Percentiles rank a stretch among this genome's conserved stretches.
These are phyloP conservation scores for Choanephora cucurbitarum DNA, from an alignment of 371 early-diverging fungal genomes.

Conservation along the genomic window DNA sequence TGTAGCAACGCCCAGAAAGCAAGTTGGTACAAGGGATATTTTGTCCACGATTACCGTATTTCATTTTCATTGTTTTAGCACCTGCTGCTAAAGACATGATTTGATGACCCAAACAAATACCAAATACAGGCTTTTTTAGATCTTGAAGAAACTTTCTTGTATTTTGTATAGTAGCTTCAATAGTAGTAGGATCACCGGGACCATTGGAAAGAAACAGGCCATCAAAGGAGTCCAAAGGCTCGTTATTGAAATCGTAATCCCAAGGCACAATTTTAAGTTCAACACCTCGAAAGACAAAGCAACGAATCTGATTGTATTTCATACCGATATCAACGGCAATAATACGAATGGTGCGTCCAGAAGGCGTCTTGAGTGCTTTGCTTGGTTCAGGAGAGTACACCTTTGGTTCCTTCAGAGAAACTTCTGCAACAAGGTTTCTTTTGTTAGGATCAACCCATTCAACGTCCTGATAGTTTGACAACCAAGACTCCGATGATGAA, in stretches of 20 bases:
- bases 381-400: slow-evolving; percentile 72
- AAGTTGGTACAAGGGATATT: slow-evolving; percentile 97
- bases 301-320: slow-evolving; percentile 97
- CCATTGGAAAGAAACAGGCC: slow-evolving; percentile 97
- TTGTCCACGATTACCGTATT: slow-evolving; percentile 98
- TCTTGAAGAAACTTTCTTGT: slow-evolving; percentile 65
- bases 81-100: slow-evolving; percentile 92
- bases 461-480: slow-evolving; percentile 73
- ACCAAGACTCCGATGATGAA: slow-evolving; percentile 53
- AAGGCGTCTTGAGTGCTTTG: slow-evolving; percentile 62
- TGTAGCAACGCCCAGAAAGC: slow-evolving; percentile 94
- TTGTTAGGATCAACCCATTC: slow-evolving; percentile 92
- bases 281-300: slow-evolving; percentile 92
- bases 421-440: slow-evolving; percentile 91
- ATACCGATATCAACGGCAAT: slow-evolving; percentile 96
- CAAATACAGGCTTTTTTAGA: slow-evolving; percentile 92
- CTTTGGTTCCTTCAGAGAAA: slow-evolving; percentile 79
- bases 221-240: slow-evolving; percentile 72
- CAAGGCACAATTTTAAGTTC: slow-evolving; percentile 94
- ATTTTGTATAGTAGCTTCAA: slow-evolving; percentile 72
- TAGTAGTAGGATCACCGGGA: slow-evolving; percentile 94
- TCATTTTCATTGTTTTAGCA: slow-evolving; percentile 92
- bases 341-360: slow-evolving; percentile 82
- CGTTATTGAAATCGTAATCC: slow-evolving; percentile 87
- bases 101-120: slow-evolving; percentile 98